Conservation (phyloP, 208 protist species). For the Crithidia expoeki region DNA sequence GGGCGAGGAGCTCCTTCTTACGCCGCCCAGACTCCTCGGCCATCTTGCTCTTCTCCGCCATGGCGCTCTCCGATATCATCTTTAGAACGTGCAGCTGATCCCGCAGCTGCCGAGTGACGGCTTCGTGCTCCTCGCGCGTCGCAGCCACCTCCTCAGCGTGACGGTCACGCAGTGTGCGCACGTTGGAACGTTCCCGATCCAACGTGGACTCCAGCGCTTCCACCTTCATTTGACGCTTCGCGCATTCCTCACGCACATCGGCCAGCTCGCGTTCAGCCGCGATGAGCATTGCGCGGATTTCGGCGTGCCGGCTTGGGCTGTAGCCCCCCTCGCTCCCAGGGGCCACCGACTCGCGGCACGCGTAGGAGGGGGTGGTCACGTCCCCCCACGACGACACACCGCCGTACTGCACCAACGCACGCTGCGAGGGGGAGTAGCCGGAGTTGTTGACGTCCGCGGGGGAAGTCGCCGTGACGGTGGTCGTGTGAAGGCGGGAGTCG, state of each 20-base stretch:
- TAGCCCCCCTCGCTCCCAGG: slow-evolving; percentile 27
- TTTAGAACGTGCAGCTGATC: slow-evolving; percentile 85
- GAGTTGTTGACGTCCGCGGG: slow-evolving; percentile 37
- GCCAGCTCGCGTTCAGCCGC: slow-evolving; percentile 72
- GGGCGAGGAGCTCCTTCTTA: slow-evolving; percentile 69
- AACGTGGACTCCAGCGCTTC: slow-evolving; percentile 63
- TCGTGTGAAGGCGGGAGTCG: slow-evolving; percentile 17
- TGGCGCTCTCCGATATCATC: slow-evolving; percentile 66
- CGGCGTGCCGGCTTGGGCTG: slow-evolving; percentile 42
- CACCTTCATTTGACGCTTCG: slow-evolving; percentile 46
- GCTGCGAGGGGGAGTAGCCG: slow-evolving; percentile 30
- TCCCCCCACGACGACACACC: not conserved
- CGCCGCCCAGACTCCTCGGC: slow-evolving; percentile 63
- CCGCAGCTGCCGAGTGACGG: slow-evolving; percentile 68
- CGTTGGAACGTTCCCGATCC: slow-evolving; percentile 55
- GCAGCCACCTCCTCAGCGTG: slow-evolving; percentile 49
- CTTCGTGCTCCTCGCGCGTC: slow-evolving; percentile 62
- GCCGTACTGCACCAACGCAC: slow-evolving; percentile 39
- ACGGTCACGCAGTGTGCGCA: slow-evolving; percentile 43
- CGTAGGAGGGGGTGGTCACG: slow-evolving; percentile 12
- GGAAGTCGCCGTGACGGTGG: not conserved
- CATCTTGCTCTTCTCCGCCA: slow-evolving; percentile 71
- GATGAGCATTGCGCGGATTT: slow-evolving; percentile 76
- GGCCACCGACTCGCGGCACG: slow-evolving; percentile 17
- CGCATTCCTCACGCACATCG: slow-evolving; percentile 64